phyloP scores from a whole-genome alignment of 1,139 yeast genomes.

The Nadsonia commutata region DNA sequence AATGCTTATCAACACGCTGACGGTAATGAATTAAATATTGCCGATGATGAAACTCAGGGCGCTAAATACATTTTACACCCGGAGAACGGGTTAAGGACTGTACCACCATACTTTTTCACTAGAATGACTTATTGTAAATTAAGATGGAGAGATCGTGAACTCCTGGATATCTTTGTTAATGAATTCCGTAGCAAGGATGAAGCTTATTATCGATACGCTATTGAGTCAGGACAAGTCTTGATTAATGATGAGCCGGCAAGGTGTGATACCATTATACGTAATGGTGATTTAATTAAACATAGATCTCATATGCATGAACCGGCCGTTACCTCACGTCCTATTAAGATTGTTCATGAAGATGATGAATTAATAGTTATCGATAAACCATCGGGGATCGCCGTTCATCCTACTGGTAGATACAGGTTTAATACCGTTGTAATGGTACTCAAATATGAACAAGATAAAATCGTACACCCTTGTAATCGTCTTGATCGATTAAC shows the following conservation, averaged over 20 bases:
- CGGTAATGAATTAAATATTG: conserved; percentile 13
- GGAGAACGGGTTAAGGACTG: conserved; percentile 36
- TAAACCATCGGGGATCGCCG: conserved; percentile 87
- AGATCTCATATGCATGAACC: conserved; percentile 85
- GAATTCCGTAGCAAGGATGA: conserved; percentile 78
- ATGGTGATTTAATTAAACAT: conserved; percentile 80
- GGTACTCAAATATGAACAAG: conserved; percentile 53
- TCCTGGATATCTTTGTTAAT: conserved; percentile 62
- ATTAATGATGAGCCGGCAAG: conserved; percentile 53
- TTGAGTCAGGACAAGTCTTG: conserved; percentile 58
- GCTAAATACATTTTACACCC: conserved; percentile 26
- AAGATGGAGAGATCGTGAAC: conserved; percentile 75
- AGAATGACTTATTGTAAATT: conserved; percentile 82
- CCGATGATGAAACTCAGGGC: conserved; percentile 23
- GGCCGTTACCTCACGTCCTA: conserved; percentile 58
- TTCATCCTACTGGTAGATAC: conserved; percentile 92
- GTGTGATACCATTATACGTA: conserved; percentile 49
- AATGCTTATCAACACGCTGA: neutral
- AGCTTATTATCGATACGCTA: conserved; percentile 46
- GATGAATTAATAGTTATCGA: conserved; percentile 74
- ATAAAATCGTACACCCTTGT: conserved; percentile 66
- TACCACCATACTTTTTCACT: conserved; percentile 76
- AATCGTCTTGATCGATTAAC: conserved; percentile 84
- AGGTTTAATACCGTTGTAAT: conserved; percentile 80
- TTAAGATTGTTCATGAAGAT: conserved; percentile 64